Evolutionary conservation across 2,329 filamentous ascomycete species (phyloP).

Genomic region (Dactylellina leptospora): DNA sequence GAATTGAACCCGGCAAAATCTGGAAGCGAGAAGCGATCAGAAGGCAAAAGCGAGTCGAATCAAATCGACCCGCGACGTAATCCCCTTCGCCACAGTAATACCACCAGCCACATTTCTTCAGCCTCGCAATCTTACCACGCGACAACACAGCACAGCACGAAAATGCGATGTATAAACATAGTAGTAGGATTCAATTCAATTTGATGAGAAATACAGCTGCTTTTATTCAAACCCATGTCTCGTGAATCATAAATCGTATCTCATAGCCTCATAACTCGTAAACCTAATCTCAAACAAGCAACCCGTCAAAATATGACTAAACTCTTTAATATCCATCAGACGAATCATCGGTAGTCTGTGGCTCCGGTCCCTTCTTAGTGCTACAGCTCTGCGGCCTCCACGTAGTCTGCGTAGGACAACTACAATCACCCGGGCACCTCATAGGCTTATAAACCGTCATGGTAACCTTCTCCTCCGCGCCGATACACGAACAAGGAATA

Average conservation of each 20-base stretch:
- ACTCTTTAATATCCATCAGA: no score
- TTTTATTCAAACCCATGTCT: no score
- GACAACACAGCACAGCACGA: not conserved
- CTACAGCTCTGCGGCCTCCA: not conserved
- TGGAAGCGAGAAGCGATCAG: conserved; percentile 20
- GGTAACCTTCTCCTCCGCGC: not conserved
- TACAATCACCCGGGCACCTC: not conserved
- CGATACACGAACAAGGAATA: not conserved
- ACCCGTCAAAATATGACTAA: no score
- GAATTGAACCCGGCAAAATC: conserved; percentile 37
- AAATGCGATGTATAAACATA: not conserved
- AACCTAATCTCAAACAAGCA: not conserved
- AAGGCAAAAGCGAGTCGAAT: conserved; percentile 2
- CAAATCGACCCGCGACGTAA: conserved; percentile 16
- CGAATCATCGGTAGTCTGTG: not conserved
- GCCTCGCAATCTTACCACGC: not conserved
- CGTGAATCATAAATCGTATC: not conserved
- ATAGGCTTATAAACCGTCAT: not conserved
- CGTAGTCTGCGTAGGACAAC: not conserved
- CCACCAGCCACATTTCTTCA: not conserved
- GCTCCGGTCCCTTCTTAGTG: not conserved
- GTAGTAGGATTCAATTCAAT: no score
- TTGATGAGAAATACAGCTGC: no score
- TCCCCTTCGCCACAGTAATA: not conserved
- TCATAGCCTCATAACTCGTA: not conserved